Conservation (phyloP, 139 green algal species). For the Tetradesmus obliquus region DNA sequence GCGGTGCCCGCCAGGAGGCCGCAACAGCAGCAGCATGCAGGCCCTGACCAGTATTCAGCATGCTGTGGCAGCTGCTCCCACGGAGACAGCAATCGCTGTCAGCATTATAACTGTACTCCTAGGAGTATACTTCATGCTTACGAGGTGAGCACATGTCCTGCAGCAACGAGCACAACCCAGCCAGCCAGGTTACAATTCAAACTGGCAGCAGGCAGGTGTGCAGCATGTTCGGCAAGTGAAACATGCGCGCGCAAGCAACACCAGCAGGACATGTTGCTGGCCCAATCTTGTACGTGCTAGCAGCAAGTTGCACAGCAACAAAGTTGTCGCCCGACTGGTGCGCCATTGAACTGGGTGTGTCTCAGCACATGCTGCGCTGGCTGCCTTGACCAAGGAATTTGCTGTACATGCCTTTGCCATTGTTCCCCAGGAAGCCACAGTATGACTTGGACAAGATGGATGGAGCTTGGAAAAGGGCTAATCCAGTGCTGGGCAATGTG, state of each 20-base stretch:
- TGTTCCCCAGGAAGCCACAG: not conserved
- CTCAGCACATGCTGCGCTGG: too few species aligned
- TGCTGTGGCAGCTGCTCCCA: not conserved
- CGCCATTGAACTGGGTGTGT: too few species aligned
- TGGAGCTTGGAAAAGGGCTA: constrained; percentile 48
- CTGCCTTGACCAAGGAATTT: too few species aligned
- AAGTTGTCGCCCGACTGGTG: too few species aligned
- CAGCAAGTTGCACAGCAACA: too few species aligned
- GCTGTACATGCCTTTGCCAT: too few species aligned
- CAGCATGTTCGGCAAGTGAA: not conserved
- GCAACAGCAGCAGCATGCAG: constrained; percentile 4
- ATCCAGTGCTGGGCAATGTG: constrained; percentile 61
- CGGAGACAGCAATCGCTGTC: not conserved
- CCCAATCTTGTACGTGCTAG: too few species aligned
- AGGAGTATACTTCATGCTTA: not conserved
- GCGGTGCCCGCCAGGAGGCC: not conserved
- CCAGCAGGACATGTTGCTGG: too few species aligned
- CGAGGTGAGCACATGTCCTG: not conserved
- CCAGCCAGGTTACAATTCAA: not conserved
- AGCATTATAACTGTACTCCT: not conserved
- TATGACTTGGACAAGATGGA: constrained; percentile 51
- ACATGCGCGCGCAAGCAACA: not conserved
- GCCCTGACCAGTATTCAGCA: not conserved
- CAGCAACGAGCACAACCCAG: not conserved
- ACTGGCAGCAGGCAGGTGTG: too few species aligned